phyloP scores from a whole-genome alignment of 257 asterid genomes.

The Nicotiana tomentosiformis region DNA sequence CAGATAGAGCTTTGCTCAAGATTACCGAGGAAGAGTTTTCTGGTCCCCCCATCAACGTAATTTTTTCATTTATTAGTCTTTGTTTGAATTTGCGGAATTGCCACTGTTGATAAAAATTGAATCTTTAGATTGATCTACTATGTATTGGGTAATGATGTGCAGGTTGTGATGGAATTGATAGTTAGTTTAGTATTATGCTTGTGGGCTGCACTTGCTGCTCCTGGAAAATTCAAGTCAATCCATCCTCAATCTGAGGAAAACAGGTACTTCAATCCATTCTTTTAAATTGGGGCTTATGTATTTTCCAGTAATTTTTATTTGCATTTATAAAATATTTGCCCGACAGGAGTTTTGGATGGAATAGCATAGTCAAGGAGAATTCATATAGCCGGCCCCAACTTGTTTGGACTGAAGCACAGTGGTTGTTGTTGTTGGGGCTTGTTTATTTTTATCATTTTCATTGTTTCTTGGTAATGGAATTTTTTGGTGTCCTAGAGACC shows the following conservation, averaged over 20 bases:
- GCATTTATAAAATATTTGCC: too few relatives aligned
- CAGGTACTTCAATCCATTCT: constrained; percentile 35
- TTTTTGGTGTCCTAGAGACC: neutral
- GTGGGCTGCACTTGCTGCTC: constrained; percentile 87
- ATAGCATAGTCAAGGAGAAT: too few relatives aligned
- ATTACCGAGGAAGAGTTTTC: constrained; percentile 85
- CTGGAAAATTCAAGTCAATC: constrained; percentile 81
- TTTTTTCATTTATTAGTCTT: neutral
- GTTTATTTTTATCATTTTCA: neutral
- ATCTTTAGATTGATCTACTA: constrained; percentile 7
- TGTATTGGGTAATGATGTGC: constrained; percentile 24
- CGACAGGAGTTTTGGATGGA: too few relatives aligned
- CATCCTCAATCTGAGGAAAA: constrained; percentile 91
- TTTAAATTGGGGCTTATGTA: neutral
- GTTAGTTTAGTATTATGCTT: constrained; percentile 55
- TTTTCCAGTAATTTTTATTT: too few relatives aligned
- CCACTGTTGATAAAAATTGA: neutral
- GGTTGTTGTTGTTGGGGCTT: neutral
- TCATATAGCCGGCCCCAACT: too few relatives aligned
- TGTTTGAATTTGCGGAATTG: neutral
- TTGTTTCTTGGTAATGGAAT: neutral
- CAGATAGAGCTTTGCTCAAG: constrained; percentile 89
- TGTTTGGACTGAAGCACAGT: too few relatives aligned
- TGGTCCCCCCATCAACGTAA: constrained; percentile 74
- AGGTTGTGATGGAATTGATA: constrained; percentile 79